Evolutionary conservation across 2,329 filamentous ascomycete genomes (phyloP).

Genomic region (Claviceps citrina): DNA sequence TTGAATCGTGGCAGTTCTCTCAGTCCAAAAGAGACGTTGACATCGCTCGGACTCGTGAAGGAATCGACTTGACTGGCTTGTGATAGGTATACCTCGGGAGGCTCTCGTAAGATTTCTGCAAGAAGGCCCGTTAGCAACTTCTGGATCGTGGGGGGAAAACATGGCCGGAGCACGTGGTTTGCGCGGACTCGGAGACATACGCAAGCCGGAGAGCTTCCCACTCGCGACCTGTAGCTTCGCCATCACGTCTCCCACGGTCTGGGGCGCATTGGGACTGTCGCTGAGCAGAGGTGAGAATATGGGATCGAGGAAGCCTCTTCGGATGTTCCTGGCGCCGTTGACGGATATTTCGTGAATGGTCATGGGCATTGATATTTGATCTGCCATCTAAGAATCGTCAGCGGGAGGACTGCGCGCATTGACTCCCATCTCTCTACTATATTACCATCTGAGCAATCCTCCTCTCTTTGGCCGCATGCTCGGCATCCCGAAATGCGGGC

Average conservation of each 20-base stretch:
- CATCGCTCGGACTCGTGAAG: constrained; percentile 55
- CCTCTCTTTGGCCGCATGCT: constrained; percentile 25
- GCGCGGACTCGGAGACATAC: too few species aligned
- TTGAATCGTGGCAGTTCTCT: constrained; percentile 71
- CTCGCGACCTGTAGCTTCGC: constrained; percentile 54
- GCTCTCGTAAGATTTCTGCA: constrained; percentile 71
- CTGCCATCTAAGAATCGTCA: constrained; percentile 26
- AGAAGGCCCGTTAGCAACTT: constrained; percentile 13
- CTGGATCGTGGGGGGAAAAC: constrained; percentile 7
- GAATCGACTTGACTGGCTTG: constrained; percentile 54
- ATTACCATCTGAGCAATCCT: constrained; percentile 23
- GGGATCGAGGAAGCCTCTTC: constrained; percentile 65
- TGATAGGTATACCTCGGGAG: constrained; percentile 70
- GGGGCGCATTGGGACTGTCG: constrained; percentile 48
- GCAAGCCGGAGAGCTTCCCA: constrained; percentile 64
- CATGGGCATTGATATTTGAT: constrained; percentile 75
- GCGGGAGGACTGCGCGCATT: background rate
- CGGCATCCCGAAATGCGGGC: constrained; percentile 19
- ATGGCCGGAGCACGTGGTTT: too few species aligned
- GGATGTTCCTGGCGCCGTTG: constrained; percentile 70
- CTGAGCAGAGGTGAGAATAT: constrained; percentile 66
- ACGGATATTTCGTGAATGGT: constrained; percentile 76
- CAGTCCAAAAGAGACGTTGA: constrained; percentile 72
- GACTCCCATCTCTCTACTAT: background rate
- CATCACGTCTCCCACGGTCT: constrained; percentile 68